These are phyloP conservation scores for Suillus lakei DNA, from an alignment of 768 basidiomycete species.

Conservation along the genomic window DNA sequence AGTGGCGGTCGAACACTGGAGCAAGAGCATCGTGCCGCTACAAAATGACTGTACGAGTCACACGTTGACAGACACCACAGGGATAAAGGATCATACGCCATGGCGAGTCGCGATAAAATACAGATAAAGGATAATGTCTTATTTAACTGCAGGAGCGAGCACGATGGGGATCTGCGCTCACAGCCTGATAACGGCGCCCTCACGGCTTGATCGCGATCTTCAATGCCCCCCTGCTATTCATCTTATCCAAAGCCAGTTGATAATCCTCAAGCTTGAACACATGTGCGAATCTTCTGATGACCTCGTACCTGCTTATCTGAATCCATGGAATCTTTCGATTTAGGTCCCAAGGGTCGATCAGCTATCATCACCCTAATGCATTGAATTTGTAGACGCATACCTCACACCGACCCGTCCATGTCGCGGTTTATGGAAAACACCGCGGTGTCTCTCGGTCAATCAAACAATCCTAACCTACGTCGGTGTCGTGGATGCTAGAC, in stretches of 20 bases:
- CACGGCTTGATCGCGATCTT: slow-evolving; percentile 68
- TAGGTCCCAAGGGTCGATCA: too few relatives aligned
- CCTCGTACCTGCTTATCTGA: too few relatives aligned
- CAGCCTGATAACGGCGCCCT: not conserved
- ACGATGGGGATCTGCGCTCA: not conserved
- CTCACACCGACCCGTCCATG: too few relatives aligned
- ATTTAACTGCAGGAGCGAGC: not conserved
- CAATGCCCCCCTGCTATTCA: slow-evolving; percentile 63
- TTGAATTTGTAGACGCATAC: not conserved
- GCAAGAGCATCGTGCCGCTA: not conserved
- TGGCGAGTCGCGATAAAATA: not conserved
- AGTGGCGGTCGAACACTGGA: too few relatives aligned
- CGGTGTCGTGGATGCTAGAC: too few relatives aligned
- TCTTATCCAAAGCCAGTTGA: slow-evolving; percentile 73
- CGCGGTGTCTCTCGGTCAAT: too few relatives aligned
- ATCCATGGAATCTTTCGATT: too few relatives aligned
- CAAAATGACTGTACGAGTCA: not conserved
- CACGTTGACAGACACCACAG: not conserved
- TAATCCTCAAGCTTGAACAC: slow-evolving; percentile 70
- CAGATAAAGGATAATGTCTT: not conserved
- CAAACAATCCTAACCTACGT: too few relatives aligned
- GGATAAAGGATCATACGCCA: not conserved
- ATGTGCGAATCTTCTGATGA: too few relatives aligned
- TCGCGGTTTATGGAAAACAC: too few relatives aligned
- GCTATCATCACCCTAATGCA: not conserved